phyloP scores from a whole-genome alignment of 2,329 filamentous ascomycete species.

The Bretziella fagacearum region DNA sequence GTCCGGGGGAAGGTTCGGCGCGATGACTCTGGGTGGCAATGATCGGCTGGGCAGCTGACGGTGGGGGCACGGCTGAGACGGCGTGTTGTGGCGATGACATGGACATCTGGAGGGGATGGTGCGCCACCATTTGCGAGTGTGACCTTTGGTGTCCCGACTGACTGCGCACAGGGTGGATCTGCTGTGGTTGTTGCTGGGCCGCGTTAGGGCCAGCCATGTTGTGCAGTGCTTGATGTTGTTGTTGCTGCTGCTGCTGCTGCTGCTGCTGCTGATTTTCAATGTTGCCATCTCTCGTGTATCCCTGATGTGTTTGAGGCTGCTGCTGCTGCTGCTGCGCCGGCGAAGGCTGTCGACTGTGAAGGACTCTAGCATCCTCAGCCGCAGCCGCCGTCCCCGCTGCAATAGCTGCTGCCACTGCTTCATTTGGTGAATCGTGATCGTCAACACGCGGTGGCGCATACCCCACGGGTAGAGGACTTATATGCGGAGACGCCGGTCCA shows the following conservation, averaged over 20 bases:
- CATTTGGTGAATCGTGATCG: not conserved
- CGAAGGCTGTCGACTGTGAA: not conserved
- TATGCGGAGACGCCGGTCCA: not conserved
- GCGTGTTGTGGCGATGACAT: not conserved
- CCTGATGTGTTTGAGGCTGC: too few relatives aligned
- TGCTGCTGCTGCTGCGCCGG: not conserved
- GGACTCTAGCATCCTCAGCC: not conserved
- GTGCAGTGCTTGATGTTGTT: not conserved
- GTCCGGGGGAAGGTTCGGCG: not conserved
- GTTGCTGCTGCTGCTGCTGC: conserved; percentile 1
- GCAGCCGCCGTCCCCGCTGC: not conserved
- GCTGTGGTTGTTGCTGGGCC: not conserved
- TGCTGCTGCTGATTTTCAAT: too few relatives aligned
- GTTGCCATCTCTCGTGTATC: too few relatives aligned
- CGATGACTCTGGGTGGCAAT: not conserved
- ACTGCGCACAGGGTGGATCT: conserved; percentile 1
- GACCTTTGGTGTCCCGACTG: conserved; percentile 4
- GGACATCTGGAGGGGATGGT: not conserved
- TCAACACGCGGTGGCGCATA: not conserved
- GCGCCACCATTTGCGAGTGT: not conserved
- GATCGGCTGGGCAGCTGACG: not conserved
- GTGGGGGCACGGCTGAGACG: not conserved
- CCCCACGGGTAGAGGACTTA: not conserved
- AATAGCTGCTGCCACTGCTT: conserved; percentile 1
- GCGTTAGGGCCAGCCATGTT: not conserved